phyloP scores from a whole-genome alignment of 1,284 basidiomycete species.

The Ganoderma leucocontextum region DNA sequence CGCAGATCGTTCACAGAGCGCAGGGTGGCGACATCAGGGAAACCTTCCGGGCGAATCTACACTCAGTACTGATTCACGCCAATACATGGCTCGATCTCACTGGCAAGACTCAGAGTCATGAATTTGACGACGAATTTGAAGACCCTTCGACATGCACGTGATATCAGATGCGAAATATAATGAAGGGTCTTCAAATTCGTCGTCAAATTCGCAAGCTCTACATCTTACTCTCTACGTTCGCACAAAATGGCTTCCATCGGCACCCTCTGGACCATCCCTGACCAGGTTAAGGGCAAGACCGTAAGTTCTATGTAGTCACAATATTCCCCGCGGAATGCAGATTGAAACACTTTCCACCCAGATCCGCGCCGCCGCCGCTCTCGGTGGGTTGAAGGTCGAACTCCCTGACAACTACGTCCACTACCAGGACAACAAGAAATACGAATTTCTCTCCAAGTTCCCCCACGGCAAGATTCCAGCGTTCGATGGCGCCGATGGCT shows the following conservation, averaged over 20 bases:
- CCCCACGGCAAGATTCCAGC: conserved; percentile 88
- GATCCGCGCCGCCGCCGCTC: conserved; percentile 79
- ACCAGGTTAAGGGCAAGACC: conserved; percentile 53
- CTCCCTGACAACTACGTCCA: conserved; percentile 66
- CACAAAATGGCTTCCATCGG: conserved; percentile 62
- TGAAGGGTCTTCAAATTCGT: conserved; percentile 20
- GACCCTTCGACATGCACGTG: conserved; percentile 21
- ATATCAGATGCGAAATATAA: conserved; percentile 9
- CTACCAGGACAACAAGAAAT: conserved; percentile 79
- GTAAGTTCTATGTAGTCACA: conserved; percentile 46
- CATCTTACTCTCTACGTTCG: conserved; percentile 1
- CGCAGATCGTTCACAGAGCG: too few relatives aligned
- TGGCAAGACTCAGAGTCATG: too few relatives aligned
- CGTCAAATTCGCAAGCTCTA: conserved; percentile 6
- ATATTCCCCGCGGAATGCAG: not conserved
- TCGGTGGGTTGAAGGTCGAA: conserved; percentile 75
- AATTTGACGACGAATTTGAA: too few relatives aligned
- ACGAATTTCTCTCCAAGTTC: conserved; percentile 83
- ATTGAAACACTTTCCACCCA: conserved; percentile 42
- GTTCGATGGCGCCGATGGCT: conserved; percentile 81
- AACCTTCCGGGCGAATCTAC: too few relatives aligned
- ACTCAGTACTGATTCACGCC: too few relatives aligned
- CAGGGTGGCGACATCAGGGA: too few relatives aligned
- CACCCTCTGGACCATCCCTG: conserved; percentile 62
- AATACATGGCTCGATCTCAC: too few relatives aligned